A percentile compares a stretch with the other conserved stretches of the same genome.
phyloP scores from a whole-genome alignment of 805 yeast genomes.

The Teunomyces cretensis region DNA sequence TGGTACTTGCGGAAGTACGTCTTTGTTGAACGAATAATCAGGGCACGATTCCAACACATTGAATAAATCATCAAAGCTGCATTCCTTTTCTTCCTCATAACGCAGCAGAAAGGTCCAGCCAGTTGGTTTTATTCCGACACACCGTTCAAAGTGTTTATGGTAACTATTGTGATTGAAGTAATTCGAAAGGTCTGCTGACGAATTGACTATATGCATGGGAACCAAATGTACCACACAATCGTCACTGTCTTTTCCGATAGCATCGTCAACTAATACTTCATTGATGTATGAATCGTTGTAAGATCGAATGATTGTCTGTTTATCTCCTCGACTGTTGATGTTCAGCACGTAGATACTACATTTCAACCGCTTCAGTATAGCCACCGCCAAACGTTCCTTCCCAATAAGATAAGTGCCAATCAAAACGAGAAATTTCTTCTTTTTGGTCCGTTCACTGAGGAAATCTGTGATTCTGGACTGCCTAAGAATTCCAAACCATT shows the following conservation, averaged over 20 bases:
- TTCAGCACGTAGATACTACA: constrained; percentile 57
- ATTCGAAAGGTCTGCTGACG: constrained; percentile 43
- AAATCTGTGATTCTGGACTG: constrained; percentile 44
- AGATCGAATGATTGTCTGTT: constrained; percentile 39
- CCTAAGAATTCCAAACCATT: constrained; percentile 33
- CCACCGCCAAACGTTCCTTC: constrained; percentile 79
- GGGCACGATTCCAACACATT: constrained; percentile 19
- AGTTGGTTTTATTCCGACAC: constrained; percentile 81
- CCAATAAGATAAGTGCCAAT: constrained; percentile 94
- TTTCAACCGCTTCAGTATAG: constrained; percentile 51
- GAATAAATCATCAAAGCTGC: constrained; percentile 6
- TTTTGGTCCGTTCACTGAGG: constrained; percentile 16
- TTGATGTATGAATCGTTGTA: constrained; percentile 46
- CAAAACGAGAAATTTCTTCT: constrained; percentile 51
- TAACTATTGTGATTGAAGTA: constrained; percentile 50
- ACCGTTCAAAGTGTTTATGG: constrained; percentile 49
- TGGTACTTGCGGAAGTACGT: constrained; percentile 31
- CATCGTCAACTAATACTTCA: constrained; percentile 26
- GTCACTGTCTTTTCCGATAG: constrained; percentile 46
- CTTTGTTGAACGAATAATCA: constrained; percentile 21
- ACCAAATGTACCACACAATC: constrained; percentile 60
- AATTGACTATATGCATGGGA: constrained; percentile 57
- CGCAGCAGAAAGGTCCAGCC: constrained; percentile 72
- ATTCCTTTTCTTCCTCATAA: constrained; percentile 8
- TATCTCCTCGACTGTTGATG: constrained; percentile 45